Conservation (phyloP, 345 rosid species). For the Eutrema heterophyllum region DNA sequence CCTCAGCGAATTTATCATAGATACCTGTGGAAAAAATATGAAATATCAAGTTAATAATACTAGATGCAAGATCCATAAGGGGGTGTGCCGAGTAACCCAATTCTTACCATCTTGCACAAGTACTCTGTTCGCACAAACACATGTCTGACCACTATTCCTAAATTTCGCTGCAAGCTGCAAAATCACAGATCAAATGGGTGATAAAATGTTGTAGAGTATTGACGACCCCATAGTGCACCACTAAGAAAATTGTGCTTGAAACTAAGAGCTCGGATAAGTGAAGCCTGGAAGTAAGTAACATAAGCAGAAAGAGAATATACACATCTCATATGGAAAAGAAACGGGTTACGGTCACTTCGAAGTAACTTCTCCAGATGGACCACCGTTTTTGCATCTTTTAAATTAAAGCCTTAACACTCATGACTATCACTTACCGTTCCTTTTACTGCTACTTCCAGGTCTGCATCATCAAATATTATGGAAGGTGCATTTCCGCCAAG, state of each 20-base stretch:
- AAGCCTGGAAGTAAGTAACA: constrained; percentile 4
- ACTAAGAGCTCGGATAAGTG: not conserved
- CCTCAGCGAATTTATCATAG: constrained; percentile 81
- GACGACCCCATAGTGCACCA: not conserved
- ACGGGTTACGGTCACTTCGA: not conserved
- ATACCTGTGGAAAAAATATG: constrained; percentile 51
- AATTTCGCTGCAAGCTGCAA: constrained; percentile 92
- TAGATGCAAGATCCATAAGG: constrained; percentile 1
- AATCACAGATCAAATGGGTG: constrained; percentile 21
- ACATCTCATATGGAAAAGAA: not conserved
- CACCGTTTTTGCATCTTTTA: not conserved
- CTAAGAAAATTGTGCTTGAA: not conserved
- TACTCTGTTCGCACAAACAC: constrained; percentile 92
- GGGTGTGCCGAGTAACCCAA: constrained; percentile 7
- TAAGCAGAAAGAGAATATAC: not conserved
- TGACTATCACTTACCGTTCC: constrained; percentile 68
- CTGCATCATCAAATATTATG: constrained; percentile 94
- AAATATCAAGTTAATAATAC: not conserved
- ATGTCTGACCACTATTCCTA: constrained; percentile 94
- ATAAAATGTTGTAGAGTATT: not conserved
- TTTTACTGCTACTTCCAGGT: constrained; percentile 86
- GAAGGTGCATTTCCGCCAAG: constrained; percentile 99
- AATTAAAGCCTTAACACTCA: not conserved
- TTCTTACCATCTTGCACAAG: constrained; percentile 90
- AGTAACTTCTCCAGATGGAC: constrained; percentile 3